A percentile compares a stretch with the other conserved stretches of the same genome.
These are phyloP conservation scores for Lyophyllum shimeji DNA, from an alignment of 768 basidiomycete species.

Conservation along the genomic window DNA sequence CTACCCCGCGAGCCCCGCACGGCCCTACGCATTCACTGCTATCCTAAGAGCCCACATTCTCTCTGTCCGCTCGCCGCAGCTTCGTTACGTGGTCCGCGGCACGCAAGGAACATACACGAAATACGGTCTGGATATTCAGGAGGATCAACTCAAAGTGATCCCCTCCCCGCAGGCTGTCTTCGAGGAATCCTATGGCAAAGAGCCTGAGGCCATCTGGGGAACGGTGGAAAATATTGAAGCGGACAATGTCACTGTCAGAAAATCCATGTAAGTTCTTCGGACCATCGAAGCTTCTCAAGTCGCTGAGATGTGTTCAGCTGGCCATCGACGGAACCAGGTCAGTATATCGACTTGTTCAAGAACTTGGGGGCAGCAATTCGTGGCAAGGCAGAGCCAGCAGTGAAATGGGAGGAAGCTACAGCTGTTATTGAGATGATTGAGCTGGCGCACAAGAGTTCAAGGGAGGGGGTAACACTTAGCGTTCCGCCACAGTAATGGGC, in stretches of 20 bases:
- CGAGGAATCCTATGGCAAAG: constrained; percentile 51
- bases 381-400: constrained; percentile 47
- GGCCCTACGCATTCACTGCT: constrained; percentile 58
- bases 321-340: constrained; percentile 59
- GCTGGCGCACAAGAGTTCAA: constrained; percentile 65
- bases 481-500: constrained; percentile 22
- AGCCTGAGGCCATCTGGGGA: constrained; percentile 65
- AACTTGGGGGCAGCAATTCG: constrained; percentile 67
- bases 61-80: constrained; percentile 63
- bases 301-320: constrained; percentile 40
- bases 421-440: constrained; percentile 78
- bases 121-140: constrained; percentile 76
- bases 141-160: constrained; percentile 68
- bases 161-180: constrained; percentile 44
- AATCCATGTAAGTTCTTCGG: constrained; percentile 30
- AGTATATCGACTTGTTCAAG: constrained; percentile 60
- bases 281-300: neutral
- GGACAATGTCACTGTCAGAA: constrained; percentile 42
- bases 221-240: constrained; percentile 53
- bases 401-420: constrained; percentile 76
- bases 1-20: constrained; percentile 38
- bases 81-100: constrained; percentile 73
- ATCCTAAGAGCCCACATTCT: constrained; percentile 70
- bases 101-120: constrained; percentile 73
- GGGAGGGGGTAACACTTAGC: constrained; percentile 46